These are phyloP conservation scores for Oryza nivara DNA, from an alignment of 176 grass and related monocot genomes.

Conservation along the genomic window DNA sequence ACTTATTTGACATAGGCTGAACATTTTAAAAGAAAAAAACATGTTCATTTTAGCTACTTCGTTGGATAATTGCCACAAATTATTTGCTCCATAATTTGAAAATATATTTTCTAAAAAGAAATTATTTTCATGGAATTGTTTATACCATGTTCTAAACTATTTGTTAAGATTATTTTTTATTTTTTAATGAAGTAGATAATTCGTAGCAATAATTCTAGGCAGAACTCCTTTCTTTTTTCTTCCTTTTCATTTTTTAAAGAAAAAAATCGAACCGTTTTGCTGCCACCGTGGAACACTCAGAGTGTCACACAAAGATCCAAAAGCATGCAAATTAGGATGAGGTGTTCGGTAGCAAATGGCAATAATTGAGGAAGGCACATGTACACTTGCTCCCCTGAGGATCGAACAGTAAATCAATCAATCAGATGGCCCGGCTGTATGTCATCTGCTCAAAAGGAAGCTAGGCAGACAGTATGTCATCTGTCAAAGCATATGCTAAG, in stretches of 20 bases:
- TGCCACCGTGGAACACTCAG: neutral
- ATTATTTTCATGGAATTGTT: too few species aligned
- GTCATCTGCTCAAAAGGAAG: neutral
- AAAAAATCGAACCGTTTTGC: neutral
- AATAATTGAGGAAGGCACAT: neutral
- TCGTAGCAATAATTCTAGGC: too few species aligned
- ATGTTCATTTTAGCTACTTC: too few species aligned
- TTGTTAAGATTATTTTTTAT: too few species aligned
- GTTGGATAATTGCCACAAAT: too few species aligned
- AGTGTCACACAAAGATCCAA: neutral
- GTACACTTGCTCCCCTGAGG: neutral
- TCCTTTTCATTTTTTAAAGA: too few species aligned
- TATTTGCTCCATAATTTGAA: too few species aligned
- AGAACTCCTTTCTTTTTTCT: too few species aligned
- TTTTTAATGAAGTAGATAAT: too few species aligned
- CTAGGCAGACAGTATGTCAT: neutral
- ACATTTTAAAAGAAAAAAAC: too few species aligned
- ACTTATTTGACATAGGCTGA: neutral
- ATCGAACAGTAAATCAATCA: neutral
- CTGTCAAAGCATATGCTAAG: neutral
- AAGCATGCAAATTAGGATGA: neutral
- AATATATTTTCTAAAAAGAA: too few species aligned
- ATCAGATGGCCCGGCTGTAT: neutral
- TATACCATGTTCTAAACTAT: too few species aligned
- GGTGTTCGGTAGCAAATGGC: neutral